phyloP scores from a whole-genome alignment of 1,284 basidiomycete species.

The Phlebopus sp. region DNA sequence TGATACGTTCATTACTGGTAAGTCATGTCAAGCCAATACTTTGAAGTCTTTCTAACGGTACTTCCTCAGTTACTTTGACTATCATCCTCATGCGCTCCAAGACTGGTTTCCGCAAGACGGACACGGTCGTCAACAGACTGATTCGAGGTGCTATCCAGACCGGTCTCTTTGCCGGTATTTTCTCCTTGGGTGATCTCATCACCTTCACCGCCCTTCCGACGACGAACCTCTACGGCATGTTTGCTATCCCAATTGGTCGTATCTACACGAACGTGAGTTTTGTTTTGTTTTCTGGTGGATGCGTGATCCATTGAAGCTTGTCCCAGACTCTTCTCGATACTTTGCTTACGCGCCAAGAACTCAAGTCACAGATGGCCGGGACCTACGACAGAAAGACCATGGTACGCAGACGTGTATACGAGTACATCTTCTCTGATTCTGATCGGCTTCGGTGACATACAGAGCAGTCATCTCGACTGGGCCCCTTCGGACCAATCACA shows the following conservation, averaged over 20 bases:
- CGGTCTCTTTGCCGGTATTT: slow-evolving; percentile 42
- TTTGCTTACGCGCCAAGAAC: slow-evolving; percentile 12
- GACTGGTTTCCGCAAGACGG: slow-evolving; percentile 45
- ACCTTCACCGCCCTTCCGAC: slow-evolving; percentile 32
- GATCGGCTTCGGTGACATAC: no score
- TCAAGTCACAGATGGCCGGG: slow-evolving; percentile 7
- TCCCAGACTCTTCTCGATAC: slow-evolving; percentile 16
- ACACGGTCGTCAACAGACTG: slow-evolving; percentile 43
- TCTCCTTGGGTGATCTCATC: slow-evolving; percentile 43
- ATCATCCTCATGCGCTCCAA: slow-evolving; percentile 36
- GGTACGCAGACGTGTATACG: no score
- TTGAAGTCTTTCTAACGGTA: background rate
- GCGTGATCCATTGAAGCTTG: no score
- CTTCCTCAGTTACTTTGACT: slow-evolving; percentile 30
- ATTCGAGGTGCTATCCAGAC: slow-evolving; percentile 50
- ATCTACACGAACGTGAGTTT: slow-evolving; percentile 35
- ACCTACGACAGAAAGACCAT: background rate
- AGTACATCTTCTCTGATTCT: no score
- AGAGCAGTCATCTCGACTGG: background rate
- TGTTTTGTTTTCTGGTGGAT: background rate
- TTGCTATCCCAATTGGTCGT: slow-evolving; percentile 33
- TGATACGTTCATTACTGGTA: slow-evolving; percentile 42
- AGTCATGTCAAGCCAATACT: background rate
- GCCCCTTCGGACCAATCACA: background rate
- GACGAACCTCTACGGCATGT: slow-evolving; percentile 29